These are phyloP conservation scores for Zygotorulaspora florentina DNA, from an alignment of 805 yeast genomes.

Conservation along the genomic window DNA sequence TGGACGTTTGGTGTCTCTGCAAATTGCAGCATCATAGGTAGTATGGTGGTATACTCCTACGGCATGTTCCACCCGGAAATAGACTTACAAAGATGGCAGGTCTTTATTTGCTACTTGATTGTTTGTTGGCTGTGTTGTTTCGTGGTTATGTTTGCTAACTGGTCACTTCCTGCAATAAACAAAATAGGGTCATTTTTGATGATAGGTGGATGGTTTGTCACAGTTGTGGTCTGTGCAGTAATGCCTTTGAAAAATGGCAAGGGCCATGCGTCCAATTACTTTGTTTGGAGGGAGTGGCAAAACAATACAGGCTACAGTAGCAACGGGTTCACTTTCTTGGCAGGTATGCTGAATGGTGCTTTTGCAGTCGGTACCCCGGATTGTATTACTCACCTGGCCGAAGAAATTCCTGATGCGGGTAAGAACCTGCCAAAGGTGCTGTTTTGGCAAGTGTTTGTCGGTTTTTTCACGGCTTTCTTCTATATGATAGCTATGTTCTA, in stretches of 20 bases:
- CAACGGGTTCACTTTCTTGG: conserved; percentile 5
- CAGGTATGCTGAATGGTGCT: conserved; percentile 9
- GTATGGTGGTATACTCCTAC: conserved; percentile 6
- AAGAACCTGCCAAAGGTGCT: conserved; percentile 7
- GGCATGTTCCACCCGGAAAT: conserved; percentile 6
- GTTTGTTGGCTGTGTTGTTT: conserved; percentile 7
- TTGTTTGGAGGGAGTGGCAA: conserved; percentile 9
- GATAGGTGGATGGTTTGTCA: conserved; percentile 10
- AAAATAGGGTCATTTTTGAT: conserved; percentile 7
- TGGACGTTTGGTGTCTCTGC: conserved; percentile 10
- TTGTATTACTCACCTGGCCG: conserved; percentile 8
- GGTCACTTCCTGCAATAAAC: conserved; percentile 7
- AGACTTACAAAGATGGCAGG: conserved; percentile 3
- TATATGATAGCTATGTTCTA: conserved; percentile 9
- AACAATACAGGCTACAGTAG: conserved; percentile 8
- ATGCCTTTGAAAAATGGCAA: conserved; percentile 7
- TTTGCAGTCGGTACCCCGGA: conserved; percentile 10
- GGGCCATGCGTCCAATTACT: conserved; percentile 5
- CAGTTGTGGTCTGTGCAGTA: conserved; percentile 7
- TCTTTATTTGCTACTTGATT: conserved; percentile 2
- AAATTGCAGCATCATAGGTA: conserved; percentile 2
- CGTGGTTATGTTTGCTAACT: conserved; percentile 6
- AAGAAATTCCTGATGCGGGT: conserved; percentile 9
- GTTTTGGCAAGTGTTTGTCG: conserved; percentile 6
- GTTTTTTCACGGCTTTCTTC: conserved; percentile 7